phyloP scores from a whole-genome alignment of 2,329 filamentous ascomycete genomes.

The Raffaelea ambrosiae region DNA sequence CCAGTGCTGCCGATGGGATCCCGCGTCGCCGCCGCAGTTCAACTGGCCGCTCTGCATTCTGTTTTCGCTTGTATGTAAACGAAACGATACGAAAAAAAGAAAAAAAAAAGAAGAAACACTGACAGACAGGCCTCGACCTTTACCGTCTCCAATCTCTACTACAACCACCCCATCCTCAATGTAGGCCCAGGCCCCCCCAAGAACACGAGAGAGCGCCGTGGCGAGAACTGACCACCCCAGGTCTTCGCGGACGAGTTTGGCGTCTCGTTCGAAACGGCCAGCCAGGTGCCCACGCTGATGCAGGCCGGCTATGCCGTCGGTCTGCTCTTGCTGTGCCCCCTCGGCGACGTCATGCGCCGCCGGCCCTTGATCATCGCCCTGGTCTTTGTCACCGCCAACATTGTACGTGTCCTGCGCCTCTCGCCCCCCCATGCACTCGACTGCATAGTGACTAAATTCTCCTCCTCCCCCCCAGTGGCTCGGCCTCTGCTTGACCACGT shows the following conservation, averaged over 20 bases:
- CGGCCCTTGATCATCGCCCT: conserved; percentile 58
- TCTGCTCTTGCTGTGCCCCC: conserved; percentile 62
- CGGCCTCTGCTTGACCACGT: conserved; percentile 57
- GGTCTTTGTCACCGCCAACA: conserved; percentile 55
- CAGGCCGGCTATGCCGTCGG: conserved; percentile 70
- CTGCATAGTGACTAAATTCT: too few relatives aligned
- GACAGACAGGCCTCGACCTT: conserved; percentile 20
- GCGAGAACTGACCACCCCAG: conserved; percentile 26
- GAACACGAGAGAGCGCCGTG: too few relatives aligned
- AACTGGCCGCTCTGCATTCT: conserved; percentile 1
- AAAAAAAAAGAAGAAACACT: too few relatives aligned
- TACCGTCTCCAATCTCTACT: conserved; percentile 70
- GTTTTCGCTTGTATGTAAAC: background rate
- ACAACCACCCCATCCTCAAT: conserved; percentile 64
- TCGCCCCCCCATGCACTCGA: too few relatives aligned
- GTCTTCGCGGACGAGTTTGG: conserved; percentile 60
- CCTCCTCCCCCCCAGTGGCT: conserved; percentile 55
- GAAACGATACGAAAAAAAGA: too few relatives aligned
- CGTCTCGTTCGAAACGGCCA: conserved; percentile 57
- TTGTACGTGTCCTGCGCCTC: conserved; percentile 50
- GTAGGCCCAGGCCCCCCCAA: conserved; percentile 21
- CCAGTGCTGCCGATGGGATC: conserved; percentile 5
- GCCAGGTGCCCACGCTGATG: conserved; percentile 59
- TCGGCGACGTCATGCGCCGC: conserved; percentile 59
- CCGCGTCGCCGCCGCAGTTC: conserved; percentile 2